Conservation (phyloP, 1,139 yeast species). For the Debaryomycetaceae sp. region DNA sequence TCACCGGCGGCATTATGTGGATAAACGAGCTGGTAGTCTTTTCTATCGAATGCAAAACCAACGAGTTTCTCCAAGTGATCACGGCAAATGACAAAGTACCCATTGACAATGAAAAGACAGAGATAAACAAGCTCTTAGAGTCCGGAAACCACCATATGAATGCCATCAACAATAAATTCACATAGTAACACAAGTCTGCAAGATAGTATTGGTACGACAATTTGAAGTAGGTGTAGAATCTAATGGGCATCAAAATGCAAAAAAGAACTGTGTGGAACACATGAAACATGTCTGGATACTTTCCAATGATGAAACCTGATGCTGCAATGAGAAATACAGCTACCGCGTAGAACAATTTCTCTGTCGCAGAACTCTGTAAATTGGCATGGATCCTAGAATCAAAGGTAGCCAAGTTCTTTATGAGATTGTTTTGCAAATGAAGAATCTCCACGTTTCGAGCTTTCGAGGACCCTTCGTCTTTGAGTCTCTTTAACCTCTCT, state of each 20-base stretch:
- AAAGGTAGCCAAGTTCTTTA: conserved; percentile 46
- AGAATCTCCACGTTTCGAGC: conserved; percentile 21
- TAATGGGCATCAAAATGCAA: conserved; percentile 70
- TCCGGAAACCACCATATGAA: conserved; percentile 83
- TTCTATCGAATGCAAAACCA: conserved; percentile 87
- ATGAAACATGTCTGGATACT: conserved; percentile 74
- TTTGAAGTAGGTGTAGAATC: conserved; percentile 80
- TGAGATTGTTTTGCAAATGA: conserved; percentile 32
- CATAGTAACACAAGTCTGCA: conserved; percentile 94
- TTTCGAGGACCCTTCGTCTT: conserved; percentile 8
- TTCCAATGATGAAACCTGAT: conserved; percentile 76
- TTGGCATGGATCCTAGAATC: conserved; percentile 54
- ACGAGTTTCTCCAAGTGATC: conserved; percentile 91
- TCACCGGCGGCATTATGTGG: conserved; percentile 86
- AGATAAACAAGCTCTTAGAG: conserved; percentile 67
- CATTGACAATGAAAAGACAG: conserved; percentile 82
- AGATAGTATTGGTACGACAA: conserved; percentile 77
- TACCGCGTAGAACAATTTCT: conserved; percentile 76
- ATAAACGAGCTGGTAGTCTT: conserved; percentile 92
- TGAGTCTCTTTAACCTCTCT: conserved; percentile 25
- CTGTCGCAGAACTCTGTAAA: conserved; percentile 60
- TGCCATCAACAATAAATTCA: conserved; percentile 62
- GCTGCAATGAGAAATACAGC: conserved; percentile 67
- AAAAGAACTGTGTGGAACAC: conserved; percentile 66
- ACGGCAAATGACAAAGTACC: conserved; percentile 94